Evolutionary conservation across 805 yeast genomes (phyloP), one percentile per base, ranked within the genome.

Genomic region (Candida cerambycidarum): DNA sequence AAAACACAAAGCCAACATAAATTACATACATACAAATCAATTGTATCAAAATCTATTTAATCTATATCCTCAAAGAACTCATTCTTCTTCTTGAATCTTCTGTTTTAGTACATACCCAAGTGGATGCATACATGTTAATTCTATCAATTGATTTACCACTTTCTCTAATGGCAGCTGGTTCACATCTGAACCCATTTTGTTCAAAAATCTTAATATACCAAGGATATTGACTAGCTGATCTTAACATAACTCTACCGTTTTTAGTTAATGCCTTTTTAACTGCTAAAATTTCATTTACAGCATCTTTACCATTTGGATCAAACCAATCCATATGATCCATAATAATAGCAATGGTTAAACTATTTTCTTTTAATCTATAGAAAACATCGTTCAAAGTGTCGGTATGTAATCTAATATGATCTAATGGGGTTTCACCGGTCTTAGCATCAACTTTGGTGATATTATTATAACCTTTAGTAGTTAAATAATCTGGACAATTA

Each of bases 291-390:
- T 87, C 95, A 33, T 73, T 71, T 36, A 73, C 65, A 10, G 88
- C 90, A 15, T 83, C 89, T 2, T 55, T 55, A 7, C 83, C 84
- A 12, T 69, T 58, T 28, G 86, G 82, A 52, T 82, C 82, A 57
- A 86, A 86, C 95, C 95, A 86, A 63, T 87, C 95, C 93, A 87
- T 85, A 61, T 86, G 95, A 62, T 86, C 95, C 95, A 86, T 86
- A 41, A 86, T 83, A 32, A 86, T 78, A 24, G 92, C 92, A 52
- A 83, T 81, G 4, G 90, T 81, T 33, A 86, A 72, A 9, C 89
- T 77, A 43, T 77, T 74, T 38, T 74, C 68, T 18, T 80, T 69
- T 41, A 86, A 67, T 48, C 93, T 74, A 32, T 78, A 80, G 48
- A 84, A 78, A 2, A 87, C 93, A 55, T 85, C 89, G 56, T 79